Evolutionary conservation across 1,139 yeast genomes (phyloP).

Genomic region (Geotrichum reessii): DNA sequence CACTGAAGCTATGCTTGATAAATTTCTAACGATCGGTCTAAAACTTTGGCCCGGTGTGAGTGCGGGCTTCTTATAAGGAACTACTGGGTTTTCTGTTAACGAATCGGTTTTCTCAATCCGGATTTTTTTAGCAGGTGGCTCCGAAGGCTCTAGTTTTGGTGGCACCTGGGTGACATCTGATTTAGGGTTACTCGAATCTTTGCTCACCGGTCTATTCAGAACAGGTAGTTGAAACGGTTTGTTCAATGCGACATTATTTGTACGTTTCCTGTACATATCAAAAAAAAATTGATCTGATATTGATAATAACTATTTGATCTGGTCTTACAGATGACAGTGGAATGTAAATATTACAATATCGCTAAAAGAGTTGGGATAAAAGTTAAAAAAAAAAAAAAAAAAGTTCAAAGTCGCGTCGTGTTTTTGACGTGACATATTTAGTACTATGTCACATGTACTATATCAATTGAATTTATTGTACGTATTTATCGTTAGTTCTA

Average conservation of each 20-base stretch:
- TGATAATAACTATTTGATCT: neutral
- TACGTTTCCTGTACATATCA: conserved; percentile 13
- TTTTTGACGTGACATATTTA: neutral
- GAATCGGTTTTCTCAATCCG: neutral
- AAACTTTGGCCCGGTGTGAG: neutral
- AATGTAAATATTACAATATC: neutral
- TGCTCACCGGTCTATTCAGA: conserved; percentile 6
- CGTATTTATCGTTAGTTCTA: no score
- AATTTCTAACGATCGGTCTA: neutral
- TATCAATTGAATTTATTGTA: neutral
- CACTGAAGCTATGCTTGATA: neutral
- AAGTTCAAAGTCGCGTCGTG: conserved; percentile 3
- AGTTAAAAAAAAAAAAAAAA: neutral
- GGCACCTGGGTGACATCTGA: neutral
- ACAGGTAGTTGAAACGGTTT: conserved; percentile 15
- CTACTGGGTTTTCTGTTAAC: neutral
- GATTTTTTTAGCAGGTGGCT: conserved; percentile 7
- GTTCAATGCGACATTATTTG: conserved; percentile 11
- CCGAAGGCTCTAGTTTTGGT: neutral
- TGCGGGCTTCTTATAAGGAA: neutral
- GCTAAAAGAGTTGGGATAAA: no score
- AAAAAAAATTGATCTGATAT: neutral
- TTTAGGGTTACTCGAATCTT: neutral
- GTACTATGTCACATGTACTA: neutral
- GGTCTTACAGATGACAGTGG: neutral